Conservation (phyloP, 202 grass and related monocot genomes). For the Schoenoplectus tabernaemontani region DNA sequence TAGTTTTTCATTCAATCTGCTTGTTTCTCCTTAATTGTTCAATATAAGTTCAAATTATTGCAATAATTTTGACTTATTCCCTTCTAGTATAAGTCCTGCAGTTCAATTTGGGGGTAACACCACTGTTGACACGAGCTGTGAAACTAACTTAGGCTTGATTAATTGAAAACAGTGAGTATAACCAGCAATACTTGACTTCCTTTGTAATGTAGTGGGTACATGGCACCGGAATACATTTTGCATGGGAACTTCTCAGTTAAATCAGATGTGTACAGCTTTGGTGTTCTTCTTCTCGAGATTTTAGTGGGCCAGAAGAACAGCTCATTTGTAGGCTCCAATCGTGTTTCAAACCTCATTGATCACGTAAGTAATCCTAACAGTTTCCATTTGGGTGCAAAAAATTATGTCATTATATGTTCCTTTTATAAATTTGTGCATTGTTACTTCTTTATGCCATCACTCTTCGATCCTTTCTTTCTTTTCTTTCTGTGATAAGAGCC, state of each 20-base stretch:
- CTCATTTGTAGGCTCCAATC: neutral
- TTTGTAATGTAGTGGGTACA: constrained; percentile 24
- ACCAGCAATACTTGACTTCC: neutral
- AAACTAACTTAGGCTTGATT: no score
- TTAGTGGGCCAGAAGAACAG: constrained; percentile 21
- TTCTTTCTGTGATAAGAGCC: no score
- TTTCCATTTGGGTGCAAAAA: neutral
- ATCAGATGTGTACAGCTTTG: constrained; percentile 28
- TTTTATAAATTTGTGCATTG: neutral
- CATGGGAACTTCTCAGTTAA: constrained; percentile 10
- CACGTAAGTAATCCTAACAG: neutral
- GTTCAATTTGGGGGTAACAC: neutral
- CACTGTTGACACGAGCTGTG: no score
- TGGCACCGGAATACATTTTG: constrained; percentile 26
- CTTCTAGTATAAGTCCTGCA: neutral
- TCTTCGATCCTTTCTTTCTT: neutral
- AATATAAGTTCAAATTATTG: neutral
- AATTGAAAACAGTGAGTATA: no score
- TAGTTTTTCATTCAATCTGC: neutral
- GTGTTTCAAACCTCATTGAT: neutral
- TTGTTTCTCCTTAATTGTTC: neutral
- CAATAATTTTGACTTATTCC: neutral
- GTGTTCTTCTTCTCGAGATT: constrained; percentile 26
- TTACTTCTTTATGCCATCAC: neutral
- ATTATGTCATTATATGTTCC: neutral